Conservation (phyloP, 208 protist genomes). For the Wallacemonas sp. region DNA sequence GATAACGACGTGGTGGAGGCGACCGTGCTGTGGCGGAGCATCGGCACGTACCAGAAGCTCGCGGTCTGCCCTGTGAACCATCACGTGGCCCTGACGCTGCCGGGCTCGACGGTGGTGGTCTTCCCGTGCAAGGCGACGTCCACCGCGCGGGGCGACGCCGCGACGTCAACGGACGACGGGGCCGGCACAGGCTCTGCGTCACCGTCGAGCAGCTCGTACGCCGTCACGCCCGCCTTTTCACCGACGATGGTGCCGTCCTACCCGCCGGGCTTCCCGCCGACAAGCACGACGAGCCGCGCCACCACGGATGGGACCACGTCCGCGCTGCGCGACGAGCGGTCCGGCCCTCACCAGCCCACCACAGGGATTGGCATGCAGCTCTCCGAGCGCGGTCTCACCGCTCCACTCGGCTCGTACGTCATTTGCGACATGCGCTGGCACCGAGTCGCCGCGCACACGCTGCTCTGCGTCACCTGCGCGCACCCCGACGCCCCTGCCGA, state of each 20-base stretch:
- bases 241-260: conserved; percentile 20
- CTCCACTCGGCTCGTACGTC: conserved; percentile 51
- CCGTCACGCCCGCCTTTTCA: conserved; percentile 30
- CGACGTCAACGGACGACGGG: neutral
- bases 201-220: conserved; percentile 25
- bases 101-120: conserved; percentile 56
- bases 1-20: conserved; percentile 18
- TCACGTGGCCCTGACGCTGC: conserved; percentile 62
- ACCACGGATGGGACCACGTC: neutral
- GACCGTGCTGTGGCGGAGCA: conserved; percentile 60
- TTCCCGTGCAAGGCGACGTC: conserved; percentile 42
- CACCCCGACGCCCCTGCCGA: conserved; percentile 35
- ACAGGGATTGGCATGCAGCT: conserved; percentile 26
- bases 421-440: conserved; percentile 68
- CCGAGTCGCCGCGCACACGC: conserved; percentile 54
- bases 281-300: neutral
- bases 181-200: neutral
- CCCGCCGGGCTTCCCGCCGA: conserved; percentile 13
- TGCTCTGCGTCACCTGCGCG: conserved; percentile 75
- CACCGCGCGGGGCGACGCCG: no score
- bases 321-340: neutral
- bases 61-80: conserved; percentile 65
- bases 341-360: neutral
- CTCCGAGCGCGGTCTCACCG: conserved; percentile 51
- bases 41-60: conserved; percentile 62